These are phyloP conservation scores for Dipteronia sinensis DNA, from an alignment of 345 rosid genomes.

Conservation along the genomic window DNA sequence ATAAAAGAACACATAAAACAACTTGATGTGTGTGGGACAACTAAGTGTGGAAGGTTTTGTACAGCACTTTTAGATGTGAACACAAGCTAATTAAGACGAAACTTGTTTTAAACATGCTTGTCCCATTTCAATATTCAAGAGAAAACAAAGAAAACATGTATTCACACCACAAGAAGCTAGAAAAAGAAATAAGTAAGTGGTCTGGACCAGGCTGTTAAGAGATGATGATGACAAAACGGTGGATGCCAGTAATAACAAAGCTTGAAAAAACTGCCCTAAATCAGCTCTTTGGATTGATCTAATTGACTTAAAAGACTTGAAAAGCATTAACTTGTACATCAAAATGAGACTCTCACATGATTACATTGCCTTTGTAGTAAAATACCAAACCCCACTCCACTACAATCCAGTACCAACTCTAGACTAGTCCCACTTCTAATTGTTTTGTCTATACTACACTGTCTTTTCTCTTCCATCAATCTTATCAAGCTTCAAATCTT, in stretches of 20 bases:
- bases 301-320: background rate
- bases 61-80: constrained; percentile 1
- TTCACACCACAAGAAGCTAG: constrained; percentile 4
- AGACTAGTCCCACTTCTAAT: background rate
- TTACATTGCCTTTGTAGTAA: no score
- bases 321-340: no score
- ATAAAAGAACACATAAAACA: constrained; percentile 4
- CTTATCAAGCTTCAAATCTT: background rate
- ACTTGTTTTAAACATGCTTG: constrained; percentile 5
- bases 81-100: background rate
- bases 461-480: background rate
- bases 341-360: no score
- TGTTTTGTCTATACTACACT: background rate
- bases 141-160: background rate
- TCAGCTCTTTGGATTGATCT: background rate
- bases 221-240: constrained; percentile 4
- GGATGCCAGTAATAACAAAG: constrained; percentile 17
- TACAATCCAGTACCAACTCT: background rate
- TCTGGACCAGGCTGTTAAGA: constrained; percentile 15
- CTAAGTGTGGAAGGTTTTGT: background rate
- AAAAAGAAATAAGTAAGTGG: background rate
- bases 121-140: background rate
- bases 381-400: no score
- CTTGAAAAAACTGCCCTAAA: constrained; percentile 5
- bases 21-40: background rate